A percentile compares a stretch with the other conserved stretches of the same genome.
phyloP scores from a whole-genome alignment of 345 rosid genomes.

The Hirschfeldia incana region DNA sequence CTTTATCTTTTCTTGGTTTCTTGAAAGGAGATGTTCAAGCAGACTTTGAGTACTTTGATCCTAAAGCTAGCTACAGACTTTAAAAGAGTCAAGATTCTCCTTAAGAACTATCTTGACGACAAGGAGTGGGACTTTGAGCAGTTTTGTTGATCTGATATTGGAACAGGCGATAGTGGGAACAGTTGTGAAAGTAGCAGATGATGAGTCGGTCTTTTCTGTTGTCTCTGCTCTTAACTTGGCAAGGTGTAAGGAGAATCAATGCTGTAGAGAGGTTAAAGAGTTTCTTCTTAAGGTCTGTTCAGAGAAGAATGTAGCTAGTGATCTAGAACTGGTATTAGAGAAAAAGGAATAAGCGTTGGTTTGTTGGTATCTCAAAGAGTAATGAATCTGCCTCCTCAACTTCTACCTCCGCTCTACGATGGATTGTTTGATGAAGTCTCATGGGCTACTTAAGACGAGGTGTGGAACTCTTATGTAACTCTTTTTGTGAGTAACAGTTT shows the following conservation, averaged over 20 bases:
- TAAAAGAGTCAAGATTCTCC: constrained; percentile 70
- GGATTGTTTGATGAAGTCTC: constrained; percentile 44
- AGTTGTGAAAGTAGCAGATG: constrained; percentile 81
- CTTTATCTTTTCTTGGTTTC: neutral
- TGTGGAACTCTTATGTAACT: constrained; percentile 34
- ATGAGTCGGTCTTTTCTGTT: constrained; percentile 58
- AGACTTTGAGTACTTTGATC: constrained; percentile 91
- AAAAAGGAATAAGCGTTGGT: constrained; percentile 59
- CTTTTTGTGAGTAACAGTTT: constrained; percentile 11
- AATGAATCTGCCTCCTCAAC: constrained; percentile 85
- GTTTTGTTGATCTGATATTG: constrained; percentile 80
- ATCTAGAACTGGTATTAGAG: constrained; percentile 53
- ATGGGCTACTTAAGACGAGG: constrained; percentile 93
- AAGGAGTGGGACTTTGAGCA: constrained; percentile 80
- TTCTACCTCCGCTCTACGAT: constrained; percentile 84
- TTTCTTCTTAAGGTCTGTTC: constrained; percentile 58
- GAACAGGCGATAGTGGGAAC: constrained; percentile 88
- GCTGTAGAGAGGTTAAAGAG: constrained; percentile 60
- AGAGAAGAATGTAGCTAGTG: constrained; percentile 42
- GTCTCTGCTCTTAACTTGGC: constrained; percentile 70
- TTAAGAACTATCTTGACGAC: constrained; percentile 68
- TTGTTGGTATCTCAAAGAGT: constrained; percentile 86
- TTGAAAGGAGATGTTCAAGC: constrained; percentile 72
- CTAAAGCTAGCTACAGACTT: constrained; percentile 69
- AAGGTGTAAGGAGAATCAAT: constrained; percentile 73